Evolutionary conservation across 352 stramenopile species (phyloP), one percentile per base, ranked within the genome.

Genomic region (Phytophthora crassamura): DNA sequence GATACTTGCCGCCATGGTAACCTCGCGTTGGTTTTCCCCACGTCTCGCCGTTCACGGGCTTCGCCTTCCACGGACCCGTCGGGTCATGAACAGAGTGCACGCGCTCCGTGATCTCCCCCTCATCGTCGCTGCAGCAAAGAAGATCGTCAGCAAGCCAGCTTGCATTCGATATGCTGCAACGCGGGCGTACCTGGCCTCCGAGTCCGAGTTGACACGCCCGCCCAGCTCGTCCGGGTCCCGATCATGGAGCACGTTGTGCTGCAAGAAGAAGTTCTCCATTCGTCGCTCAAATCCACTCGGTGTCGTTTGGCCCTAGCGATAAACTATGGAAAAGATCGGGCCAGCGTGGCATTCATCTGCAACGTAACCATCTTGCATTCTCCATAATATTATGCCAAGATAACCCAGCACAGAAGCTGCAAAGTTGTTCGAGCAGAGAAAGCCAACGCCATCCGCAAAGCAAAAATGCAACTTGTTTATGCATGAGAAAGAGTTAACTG

Each of bases 191-290:
- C 82, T 91, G 32, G 82, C 83, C 32, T 93, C 84, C 40, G 84
- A 93, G 67, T 95, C 86, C 18, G 86, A 95, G 56, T 78, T 69
- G 32, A 85, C 63, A 10, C 43, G 68, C 16, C 69, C 77, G 40
- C 67, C 54, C 12, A 95, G 50, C 58, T 95, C 84, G 45, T 93
- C 86, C 7, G 67, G 20, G 34, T 95, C 84, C 52, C 84, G 82
- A 65, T 95, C 82, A n/a, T 80, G 78, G 65, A 85, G 66, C 55
- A 91, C 82, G 60, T 77, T 79, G 62, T 95, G 84, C 59, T 91
- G 76, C 25, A 89, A 57, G 67, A 93, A 93, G 70, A 95, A 95
- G 63, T 73, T 77, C 61, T 95, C 86, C 84, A 93, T 95, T n/a
- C 10, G 39, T 87, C 22, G 22, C n/a, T 34, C 4, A 47, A 6